Evolutionary conservation across 2,329 filamentous ascomycete species (phyloP), one percentile per base, ranked within the genome.

Genomic region (Trichothecium roseum): DNA sequence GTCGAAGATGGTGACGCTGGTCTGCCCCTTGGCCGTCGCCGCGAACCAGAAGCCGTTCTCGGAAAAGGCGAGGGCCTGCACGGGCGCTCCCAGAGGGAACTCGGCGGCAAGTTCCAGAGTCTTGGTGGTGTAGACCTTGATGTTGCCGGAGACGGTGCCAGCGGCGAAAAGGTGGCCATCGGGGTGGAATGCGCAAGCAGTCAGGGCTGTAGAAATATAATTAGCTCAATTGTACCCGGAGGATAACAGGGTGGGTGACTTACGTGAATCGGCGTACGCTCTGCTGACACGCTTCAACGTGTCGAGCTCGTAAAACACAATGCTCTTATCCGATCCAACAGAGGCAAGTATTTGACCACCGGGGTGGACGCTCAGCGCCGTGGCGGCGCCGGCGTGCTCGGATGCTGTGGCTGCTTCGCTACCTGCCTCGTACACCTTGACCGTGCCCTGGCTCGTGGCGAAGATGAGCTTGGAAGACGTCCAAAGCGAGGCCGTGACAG

Each of bases 41-140:
- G 89, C 89, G 44, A 98, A 79, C 85, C 88, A 96, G 49, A 84
- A 94, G 17, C 91, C 91, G 48, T 98, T 98, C 58, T 98, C 91
- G 0, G 88, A 95, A 61, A 98, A 98, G 39, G 74, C 70, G 28
- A 98, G 63, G 9, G 78, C 74, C 48, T 84, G 76, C 3, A 95
- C 72, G 0, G 87, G 78, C 1, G 78, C 76, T 7, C 72, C 74
- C 2, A 81, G 61, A 15, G 61, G 64, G 57, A 93, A 94, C 37
- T 74, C 78, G 18, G 85, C 85, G 18, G 85, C 84, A 45, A 78
- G 72, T 40, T 80, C 74, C 27, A 87, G 81, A 0, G 75, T 83
- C 57, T 83, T 88, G 46, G 87, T 81, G 59, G 94, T 84, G 61
- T 84, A 96, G 36, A 98, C 74, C 56, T 88, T 85, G 55, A 98